Evolutionary conservation across 306 rosid genomes (phyloP), one percentile per base, ranked within the genome.

Genomic region (Quercus mongolica): DNA sequence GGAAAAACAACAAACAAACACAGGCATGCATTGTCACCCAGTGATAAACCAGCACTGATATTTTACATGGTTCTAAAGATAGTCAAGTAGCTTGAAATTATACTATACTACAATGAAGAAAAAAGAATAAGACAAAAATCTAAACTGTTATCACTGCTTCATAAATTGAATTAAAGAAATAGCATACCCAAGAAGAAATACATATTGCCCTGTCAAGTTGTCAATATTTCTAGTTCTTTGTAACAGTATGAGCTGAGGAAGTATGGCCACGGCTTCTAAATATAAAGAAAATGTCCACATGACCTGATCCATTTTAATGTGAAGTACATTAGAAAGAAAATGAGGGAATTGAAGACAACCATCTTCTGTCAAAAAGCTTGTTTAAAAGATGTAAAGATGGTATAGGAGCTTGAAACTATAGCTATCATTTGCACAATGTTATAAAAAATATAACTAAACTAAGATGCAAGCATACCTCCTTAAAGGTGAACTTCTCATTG

Each of bases 201-300:
- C 88, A 69, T 94, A 94, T 91, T 94, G 91, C 78, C 98, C 98
- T 0, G 98, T 94, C 82, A 94, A 87, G 83, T 91, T 94, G 85
- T 94, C 98, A 85, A 94, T 94, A 83, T 94, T 94, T 85, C 97
- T 87, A 6, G 98, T 94, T 83, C 95, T 89, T 80, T 94, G 97
- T 76, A 94, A 80, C 73, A 94, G 84, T 71, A 94, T 90, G 65
- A 94, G 82, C 80, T 91, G 98, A 63, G 98, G 98, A 85, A 94
- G 95, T 76, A 94, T 91, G 75, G 97, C 98, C 20, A 94, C 94
- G 14, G 98, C 98, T 90, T 94, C 98, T 83, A 94, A 83, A 86
- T 86, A 94, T 74, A 94, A 57, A 76, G 98, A 94, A 83, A 94
- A 94, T 31, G 98, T 62, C 98, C 98, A 94, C 95, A 94, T 83